Percentiles rank a stretch among this genome's conserved stretches.
Evolutionary conservation across 2,329 filamentous ascomycete genomes (phyloP).

Genomic region (Neurospora sp.): DNA sequence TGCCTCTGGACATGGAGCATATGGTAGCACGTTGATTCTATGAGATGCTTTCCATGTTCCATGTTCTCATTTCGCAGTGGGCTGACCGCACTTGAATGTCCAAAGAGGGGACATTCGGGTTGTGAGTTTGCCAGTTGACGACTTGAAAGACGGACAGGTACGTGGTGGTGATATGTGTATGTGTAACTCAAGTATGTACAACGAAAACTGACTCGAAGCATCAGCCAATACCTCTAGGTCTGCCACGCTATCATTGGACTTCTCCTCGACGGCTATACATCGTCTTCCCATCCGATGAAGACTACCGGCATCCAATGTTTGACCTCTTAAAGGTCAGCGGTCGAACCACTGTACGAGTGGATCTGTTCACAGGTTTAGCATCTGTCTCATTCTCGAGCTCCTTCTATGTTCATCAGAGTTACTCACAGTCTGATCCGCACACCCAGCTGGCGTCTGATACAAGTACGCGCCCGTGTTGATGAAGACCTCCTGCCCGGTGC

Average conservation of each 20-base stretch:
- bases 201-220: background rate
- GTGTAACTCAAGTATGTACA: background rate
- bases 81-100: background rate
- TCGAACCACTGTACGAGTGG: constrained; percentile 9
- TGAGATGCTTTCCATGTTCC: background rate
- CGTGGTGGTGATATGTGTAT: background rate
- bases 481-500: constrained; percentile 34
- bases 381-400: background rate
- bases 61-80: background rate
- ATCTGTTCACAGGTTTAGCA: constrained; percentile 5
- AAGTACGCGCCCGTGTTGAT: constrained; percentile 46
- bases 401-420: background rate
- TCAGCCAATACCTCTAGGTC: background rate
- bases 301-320: background rate
- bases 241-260: background rate
- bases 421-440: constrained; percentile 18
- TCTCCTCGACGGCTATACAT: background rate
- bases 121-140: background rate
- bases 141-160: background rate
- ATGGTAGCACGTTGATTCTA: background rate
- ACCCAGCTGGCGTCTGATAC: constrained; percentile 43
- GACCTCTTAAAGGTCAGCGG: constrained; percentile 6
- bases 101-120: background rate
- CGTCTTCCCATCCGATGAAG: background rate
- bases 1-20: background rate